Evolutionary conservation across 148 eudicot genomes (phyloP), one percentile per base, ranked within the genome.

Genomic region (Bassia scoparia): DNA sequence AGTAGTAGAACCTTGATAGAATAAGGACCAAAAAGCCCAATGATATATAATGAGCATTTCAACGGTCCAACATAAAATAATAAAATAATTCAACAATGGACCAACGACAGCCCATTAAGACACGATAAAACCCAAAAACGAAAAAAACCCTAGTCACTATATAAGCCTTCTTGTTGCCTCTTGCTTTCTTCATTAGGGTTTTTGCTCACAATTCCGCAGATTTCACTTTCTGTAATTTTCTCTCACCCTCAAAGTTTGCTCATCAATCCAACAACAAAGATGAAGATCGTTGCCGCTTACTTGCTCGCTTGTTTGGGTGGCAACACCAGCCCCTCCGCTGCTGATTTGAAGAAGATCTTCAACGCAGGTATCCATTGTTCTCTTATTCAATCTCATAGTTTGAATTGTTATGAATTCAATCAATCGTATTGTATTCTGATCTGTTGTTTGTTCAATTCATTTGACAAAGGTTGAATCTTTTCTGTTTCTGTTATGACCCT

Each of bases 271-370:
- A 24, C 34, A 8, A 38, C 61, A 18, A 73, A 52, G 18, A 85
- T 82, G 82, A 86, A 84, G 86, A 76, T 87, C 31, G 54, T 87
- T 52, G 89, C 86, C 9, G 89, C 89, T 7, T 84, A 84, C 61
- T 83, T 87, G 83, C 83, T 87, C 24, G 84, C 87, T 61, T 78
- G 85, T 27, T 80, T 87, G 86, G 89, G 89, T 12, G 87, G 89
- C 56, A 87, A 87, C 73, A 67, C 81, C 60, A 24, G 15, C 18
- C 89, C 89, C 15, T 82, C 81, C 35, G 68, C 84, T 27, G 46
- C 30, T 3, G 87, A 84, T 76, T 11, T 87, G 63, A 84, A 82
- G 78, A 21, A 37, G 52, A 87, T 87, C 65, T 84, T 87, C 62
- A 76, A 64, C 73, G 78, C 86, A 59, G 86, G 86, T 83, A 11